Percentiles rank a stretch among this genome's conserved stretches.
Conservation (phyloP, 106 monocot genomes). For the Alisma plantagoaquatica region DNA sequence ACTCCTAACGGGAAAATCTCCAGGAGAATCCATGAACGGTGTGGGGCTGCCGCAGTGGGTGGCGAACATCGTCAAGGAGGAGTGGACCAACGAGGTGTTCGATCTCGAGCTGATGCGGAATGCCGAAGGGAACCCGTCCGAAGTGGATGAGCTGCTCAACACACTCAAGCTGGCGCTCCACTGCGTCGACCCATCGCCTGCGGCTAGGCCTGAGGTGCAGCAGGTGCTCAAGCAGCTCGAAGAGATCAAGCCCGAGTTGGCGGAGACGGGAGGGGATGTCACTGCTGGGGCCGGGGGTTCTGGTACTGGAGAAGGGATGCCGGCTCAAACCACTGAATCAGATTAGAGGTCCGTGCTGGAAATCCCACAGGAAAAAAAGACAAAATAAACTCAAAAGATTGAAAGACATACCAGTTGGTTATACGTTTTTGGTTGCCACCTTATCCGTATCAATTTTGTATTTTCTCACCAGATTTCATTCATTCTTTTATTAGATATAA, state of each 20-base stretch:
- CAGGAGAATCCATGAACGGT: constrained; percentile 60
- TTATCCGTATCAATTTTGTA: too few relatives aligned
- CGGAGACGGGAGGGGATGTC: not conserved
- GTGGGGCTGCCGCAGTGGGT: constrained; percentile 86
- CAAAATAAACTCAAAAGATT: too few relatives aligned
- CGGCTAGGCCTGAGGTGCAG: constrained; percentile 50
- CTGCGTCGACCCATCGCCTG: constrained; percentile 64
- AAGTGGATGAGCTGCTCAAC: constrained; percentile 71
- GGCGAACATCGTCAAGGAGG: constrained; percentile 75
- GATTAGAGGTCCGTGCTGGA: too few relatives aligned
- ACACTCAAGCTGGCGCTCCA: constrained; percentile 82
- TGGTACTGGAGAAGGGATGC: too few relatives aligned
- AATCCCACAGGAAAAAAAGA: too few relatives aligned
- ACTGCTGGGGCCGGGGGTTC: not conserved
- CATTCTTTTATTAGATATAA: too few relatives aligned
- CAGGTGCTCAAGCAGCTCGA: constrained; percentile 69
- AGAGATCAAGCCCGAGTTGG: constrained; percentile 59
- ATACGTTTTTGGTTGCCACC: too few relatives aligned
- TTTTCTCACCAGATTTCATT: too few relatives aligned
- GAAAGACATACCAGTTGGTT: too few relatives aligned
- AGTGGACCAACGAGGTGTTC: constrained; percentile 91
- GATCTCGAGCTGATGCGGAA: constrained; percentile 75
- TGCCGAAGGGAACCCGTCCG: constrained; percentile 12
- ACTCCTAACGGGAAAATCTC: constrained; percentile 80
- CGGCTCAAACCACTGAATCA: too few relatives aligned